Percentiles rank a stretch among this genome's conserved stretches.
These are phyloP conservation scores for Flaveria sonorensis DNA, from an alignment of 129 eudicot species.

Conservation along the genomic window DNA sequence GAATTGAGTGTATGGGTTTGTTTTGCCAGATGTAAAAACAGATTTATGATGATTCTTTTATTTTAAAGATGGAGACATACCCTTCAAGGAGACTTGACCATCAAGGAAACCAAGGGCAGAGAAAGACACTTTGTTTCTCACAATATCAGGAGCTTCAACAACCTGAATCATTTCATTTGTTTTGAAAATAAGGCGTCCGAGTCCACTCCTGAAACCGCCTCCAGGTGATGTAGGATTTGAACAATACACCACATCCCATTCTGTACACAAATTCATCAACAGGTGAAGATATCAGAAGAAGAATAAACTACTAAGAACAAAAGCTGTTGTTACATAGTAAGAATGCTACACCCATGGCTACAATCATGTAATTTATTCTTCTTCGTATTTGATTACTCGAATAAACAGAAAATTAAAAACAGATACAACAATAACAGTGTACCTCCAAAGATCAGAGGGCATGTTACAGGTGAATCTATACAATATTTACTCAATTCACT, in stretches of 20 bases:
- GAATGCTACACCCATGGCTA: background rate
- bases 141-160: conserved; percentile 83
- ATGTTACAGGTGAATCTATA: conserved; percentile 79
- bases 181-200: conserved; percentile 82
- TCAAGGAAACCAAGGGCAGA: conserved; percentile 82
- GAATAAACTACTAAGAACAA: background rate
- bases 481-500: conserved; percentile 63
- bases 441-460: conserved; percentile 98
- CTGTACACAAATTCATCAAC: conserved; percentile 38
- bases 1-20: background rate
- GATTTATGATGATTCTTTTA: background rate
- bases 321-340: background rate
- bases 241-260: conserved; percentile 96
- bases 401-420: background rate
- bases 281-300: background rate
- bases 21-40: background rate
- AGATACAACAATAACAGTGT: conserved; percentile 4
- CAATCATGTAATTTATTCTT: background rate
- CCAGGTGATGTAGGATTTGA: conserved; percentile 96
- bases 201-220: conserved; percentile 84
- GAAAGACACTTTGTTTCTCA: conserved; percentile 76
- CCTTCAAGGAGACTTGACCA: conserved; percentile 86
- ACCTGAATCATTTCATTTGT: conserved; percentile 95
- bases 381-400: background rate
- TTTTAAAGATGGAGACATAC: conserved; percentile 32